Evolutionary conservation across 306 rosid genomes (phyloP), one percentile per base, ranked within the genome.

Genomic region (Hippophae rhamnoides): DNA sequence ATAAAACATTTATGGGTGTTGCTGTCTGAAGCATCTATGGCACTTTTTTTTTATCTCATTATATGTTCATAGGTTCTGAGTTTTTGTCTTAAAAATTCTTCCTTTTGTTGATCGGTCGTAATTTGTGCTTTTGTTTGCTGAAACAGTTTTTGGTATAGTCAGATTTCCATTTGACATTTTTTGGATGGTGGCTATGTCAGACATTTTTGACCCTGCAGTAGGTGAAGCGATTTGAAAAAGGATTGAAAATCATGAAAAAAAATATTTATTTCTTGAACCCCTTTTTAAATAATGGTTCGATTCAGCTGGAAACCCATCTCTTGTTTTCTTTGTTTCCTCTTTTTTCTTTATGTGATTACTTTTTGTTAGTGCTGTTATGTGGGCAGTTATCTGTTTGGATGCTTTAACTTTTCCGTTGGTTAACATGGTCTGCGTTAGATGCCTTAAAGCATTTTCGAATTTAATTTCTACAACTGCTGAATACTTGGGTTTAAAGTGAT

Each of bases 161-260:
- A 41, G 66, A 64, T 31, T 31, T 62, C 52, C 54, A 60, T 63
- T 60, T 57, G 67, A 47, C 67, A 45, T 26, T 14, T 62, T 43
- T 61, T 59, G 38, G 44, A 44, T 47, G 55, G 54, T 54, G 59
- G 63, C 38, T 43, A 11, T 11, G 10, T 6, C 23, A 9, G 50
- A 61, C 56, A 59, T 47, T 43, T 67, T 70, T 58, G 70, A 47
- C 72, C 71, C n/a, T 47, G 60, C 57, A 44, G 54, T 5, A 61
- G 78, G 65, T 66, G 75, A 61, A 57, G 72, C 70, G 80, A 79
- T 79, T 81, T 60, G 41, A 42, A 25, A 31, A 31, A 31, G 38
- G 38, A 31, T 31, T 31, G 38, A 31, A 31, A 31, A 1, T 31
- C 38, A 48, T 31, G 14, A 11, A 10, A 5, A 14, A 10, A 56